Conservation (phyloP, 768 basidiomycete genomes). For the Pleurotus giganteus region DNA sequence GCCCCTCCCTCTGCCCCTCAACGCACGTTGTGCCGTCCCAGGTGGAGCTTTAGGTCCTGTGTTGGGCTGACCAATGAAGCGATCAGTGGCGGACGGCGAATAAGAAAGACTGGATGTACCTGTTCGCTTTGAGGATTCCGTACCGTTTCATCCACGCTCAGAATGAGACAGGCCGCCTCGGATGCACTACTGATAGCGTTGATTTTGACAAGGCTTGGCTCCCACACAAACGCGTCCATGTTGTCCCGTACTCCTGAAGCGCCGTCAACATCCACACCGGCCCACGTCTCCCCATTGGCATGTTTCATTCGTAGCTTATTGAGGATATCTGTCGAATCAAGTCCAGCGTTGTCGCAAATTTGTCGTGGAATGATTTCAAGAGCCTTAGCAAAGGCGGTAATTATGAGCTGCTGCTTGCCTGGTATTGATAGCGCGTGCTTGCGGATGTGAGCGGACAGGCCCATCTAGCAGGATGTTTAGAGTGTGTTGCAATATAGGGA, state of each 20-base stretch:
- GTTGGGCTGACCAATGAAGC: conserved; percentile 49
- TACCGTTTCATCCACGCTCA: conserved; percentile 97
- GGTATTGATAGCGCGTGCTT: conserved; percentile 90
- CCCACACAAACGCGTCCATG: conserved; percentile 98
- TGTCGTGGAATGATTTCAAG: conserved; percentile 97
- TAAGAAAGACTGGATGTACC: conserved; percentile 43
- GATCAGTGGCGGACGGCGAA: conserved; percentile 15
- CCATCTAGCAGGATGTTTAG: conserved; percentile 66
- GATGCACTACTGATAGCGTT: conserved; percentile 95
- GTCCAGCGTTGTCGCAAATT: conserved; percentile 97
- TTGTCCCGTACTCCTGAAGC: conserved; percentile 89
- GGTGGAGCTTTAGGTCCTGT: conserved; percentile 88
- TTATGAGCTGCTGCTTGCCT: conserved; percentile 92
- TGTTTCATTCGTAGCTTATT: conserved; percentile 98
- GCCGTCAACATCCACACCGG: conserved; percentile 93
- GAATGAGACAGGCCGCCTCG: conserved; percentile 93
- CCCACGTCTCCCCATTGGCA: conserved; percentile 85
- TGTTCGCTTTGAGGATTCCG: conserved; percentile 92
- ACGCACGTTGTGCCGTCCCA: conserved; percentile 84
- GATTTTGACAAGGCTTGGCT: conserved; percentile 90
- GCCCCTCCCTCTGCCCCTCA: conserved; percentile 86
- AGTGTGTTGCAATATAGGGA: background rate
- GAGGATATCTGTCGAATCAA: conserved; percentile 95
- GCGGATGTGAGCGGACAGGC: conserved; percentile 91
- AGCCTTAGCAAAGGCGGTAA: conserved; percentile 95